A percentile compares a stretch with the other conserved stretches of the same genome.
These are phyloP conservation scores for Eremothecium sinecaudum DNA, from an alignment of 1,139 yeast genomes.

Conservation along the genomic window DNA sequence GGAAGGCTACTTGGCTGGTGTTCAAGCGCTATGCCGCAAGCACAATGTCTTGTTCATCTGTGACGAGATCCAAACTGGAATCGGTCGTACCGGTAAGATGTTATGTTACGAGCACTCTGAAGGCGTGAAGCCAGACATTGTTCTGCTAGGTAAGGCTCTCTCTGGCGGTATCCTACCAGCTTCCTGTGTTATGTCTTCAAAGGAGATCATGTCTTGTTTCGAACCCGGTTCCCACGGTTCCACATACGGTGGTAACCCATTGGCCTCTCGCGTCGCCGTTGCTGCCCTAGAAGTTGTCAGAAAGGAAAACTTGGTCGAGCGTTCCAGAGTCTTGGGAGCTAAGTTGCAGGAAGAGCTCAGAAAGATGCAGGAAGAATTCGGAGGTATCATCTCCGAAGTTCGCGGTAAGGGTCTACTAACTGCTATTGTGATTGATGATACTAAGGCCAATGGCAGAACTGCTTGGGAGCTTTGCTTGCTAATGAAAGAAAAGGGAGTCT, in stretches of 20 bases:
- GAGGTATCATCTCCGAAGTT: constrained; percentile 76
- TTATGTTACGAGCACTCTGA: constrained; percentile 81
- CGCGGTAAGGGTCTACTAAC: constrained; percentile 87
- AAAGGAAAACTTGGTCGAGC: constrained; percentile 78
- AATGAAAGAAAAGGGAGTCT: constrained; percentile 80
- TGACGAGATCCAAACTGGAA: constrained; percentile 96
- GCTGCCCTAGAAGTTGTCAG: constrained; percentile 87
- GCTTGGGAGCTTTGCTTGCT: constrained; percentile 94
- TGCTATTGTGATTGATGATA: constrained; percentile 84
- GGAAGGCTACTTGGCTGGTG: constrained; percentile 62
- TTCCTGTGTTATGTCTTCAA: constrained; percentile 80
- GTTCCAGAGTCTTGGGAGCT: constrained; percentile 64
- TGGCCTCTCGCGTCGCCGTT: constrained; percentile 87
- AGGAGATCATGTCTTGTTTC: constrained; percentile 78
- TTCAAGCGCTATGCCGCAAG: constrained; percentile 66
- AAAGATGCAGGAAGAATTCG: constrained; percentile 49
- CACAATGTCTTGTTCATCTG: constrained; percentile 83
- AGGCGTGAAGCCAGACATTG: constrained; percentile 74
- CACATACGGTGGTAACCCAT: constrained; percentile 96
- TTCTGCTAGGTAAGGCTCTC: constrained; percentile 86
- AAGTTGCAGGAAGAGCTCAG: constrained; percentile 58
- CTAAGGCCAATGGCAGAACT: constrained; percentile 77
- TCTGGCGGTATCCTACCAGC: constrained; percentile 95
- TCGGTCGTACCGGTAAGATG: constrained; percentile 94
- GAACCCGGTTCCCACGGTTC: constrained; percentile 98